Base-by-base conservation (phyloP, 257 asterid species). In the Solanum rostratum region DNA sequence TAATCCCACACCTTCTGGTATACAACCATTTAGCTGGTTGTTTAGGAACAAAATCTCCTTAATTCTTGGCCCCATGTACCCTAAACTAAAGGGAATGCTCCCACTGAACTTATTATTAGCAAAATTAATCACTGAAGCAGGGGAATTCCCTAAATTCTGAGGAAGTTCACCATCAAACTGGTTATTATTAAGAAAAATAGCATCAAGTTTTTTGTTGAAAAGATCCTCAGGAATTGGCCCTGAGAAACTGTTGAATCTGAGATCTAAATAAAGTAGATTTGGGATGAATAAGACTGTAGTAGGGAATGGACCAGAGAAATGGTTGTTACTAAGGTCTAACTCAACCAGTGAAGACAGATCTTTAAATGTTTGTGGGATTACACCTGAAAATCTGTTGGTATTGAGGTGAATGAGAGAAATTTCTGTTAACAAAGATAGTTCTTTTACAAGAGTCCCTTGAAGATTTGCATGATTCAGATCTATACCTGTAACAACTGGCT, bases 381-480 rank as follows among this genome's bases (percentile, higher is more conserved):
- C 45, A 53, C 99, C 99, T 24, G 74, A 53, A 86, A 95, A 96
- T 29, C 95, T 90, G 90, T 96, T 96, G 87, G 84, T 88, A 86
- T 96, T 96, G 85, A 94, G 92, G 79, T 96, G 99, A 65, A 96
- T 88, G 12, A 96, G 62, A 18, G 93, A 84, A 14, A 94, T 33
- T 22, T 93, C 95, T 1, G 94, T 41, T 68, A 96, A 92, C 5
- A 81, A 24, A 12, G 94, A 85, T 70, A 96, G 89, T 54, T 92
- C 95, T 43, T 84, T 73, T 16, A 92, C 97, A 0, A 96, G 90
- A 52, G 66, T 74, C 18, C 99, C 98, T 81, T 84, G 89, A 20
- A 96, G 88, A 74, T 92, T 92, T 27, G 91, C 97, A 63, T 89
- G 98, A 88, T 96, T 96, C 15, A 96, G 98, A 91, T 96, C 99